A percentile compares a stretch with the other conserved stretches of the same genome.
phyloP scores from a whole-genome alignment of 208 protist species.

The Polymyxa betae region DNA sequence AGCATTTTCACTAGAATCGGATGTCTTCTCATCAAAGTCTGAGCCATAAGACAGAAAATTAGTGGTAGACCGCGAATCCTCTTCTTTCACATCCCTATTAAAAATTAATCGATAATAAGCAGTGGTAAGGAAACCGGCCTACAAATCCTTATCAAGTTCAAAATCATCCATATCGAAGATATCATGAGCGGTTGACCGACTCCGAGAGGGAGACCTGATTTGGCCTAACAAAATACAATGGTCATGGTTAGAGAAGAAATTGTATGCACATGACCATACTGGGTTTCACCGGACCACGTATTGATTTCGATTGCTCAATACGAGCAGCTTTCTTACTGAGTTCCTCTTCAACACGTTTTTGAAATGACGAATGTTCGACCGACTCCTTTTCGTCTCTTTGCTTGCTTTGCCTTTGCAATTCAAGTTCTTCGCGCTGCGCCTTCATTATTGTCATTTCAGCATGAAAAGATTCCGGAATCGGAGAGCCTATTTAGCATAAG shows the following conservation, averaged over 20 bases:
- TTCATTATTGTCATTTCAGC: not conserved
- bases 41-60: not conserved
- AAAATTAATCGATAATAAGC: not conserved
- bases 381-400: not conserved
- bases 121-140: not conserved
- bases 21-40: too few relatives aligned
- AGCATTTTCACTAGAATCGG: too few relatives aligned
- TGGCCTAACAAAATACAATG: not conserved
- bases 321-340: constrained; percentile 21
- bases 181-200: not conserved
- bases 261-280: not conserved
- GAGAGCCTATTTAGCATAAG: not conserved
- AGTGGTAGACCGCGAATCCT: not conserved
- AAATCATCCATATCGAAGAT: constrained; percentile 42
- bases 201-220: not conserved
- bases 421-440: not conserved
- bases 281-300: not conserved
- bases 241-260: not conserved
- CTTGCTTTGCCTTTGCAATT: not conserved
- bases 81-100: not conserved
- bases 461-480: not conserved
- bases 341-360: constrained; percentile 31
- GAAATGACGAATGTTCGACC: not conserved
- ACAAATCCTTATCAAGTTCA: not conserved
- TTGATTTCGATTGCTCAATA: not conserved